These are phyloP conservation scores for Allodekkera sacchari DNA, from an alignment of 805 yeast genomes.

Conservation along the genomic window DNA sequence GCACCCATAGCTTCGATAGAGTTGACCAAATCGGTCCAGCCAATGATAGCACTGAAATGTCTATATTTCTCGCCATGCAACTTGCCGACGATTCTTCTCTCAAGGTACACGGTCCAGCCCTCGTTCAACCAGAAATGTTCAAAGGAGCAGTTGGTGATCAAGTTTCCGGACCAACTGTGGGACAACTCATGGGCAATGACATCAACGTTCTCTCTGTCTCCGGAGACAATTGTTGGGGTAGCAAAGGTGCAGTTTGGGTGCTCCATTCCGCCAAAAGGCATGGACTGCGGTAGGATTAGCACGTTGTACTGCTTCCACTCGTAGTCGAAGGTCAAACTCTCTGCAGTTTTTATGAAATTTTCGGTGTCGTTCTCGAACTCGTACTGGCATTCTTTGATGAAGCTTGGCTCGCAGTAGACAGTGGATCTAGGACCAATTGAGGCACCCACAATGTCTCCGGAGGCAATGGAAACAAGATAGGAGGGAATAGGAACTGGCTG, in stretches of 20 bases:
- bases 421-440: slow-evolving; percentile 80
- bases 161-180: slow-evolving; percentile 88
- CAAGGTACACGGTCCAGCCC: slow-evolving; percentile 93
- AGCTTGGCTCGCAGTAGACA: slow-evolving; percentile 70
- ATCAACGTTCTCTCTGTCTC: slow-evolving; percentile 78
- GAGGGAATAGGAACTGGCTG: slow-evolving; percentile 84
- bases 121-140: slow-evolving; percentile 93
- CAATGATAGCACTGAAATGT: slow-evolving; percentile 77
- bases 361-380: slow-evolving; percentile 82
- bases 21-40: slow-evolving; percentile 76
- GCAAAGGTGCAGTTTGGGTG: slow-evolving; percentile 87
- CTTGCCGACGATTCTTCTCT: slow-evolving; percentile 70
- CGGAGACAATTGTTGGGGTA: slow-evolving; percentile 79
- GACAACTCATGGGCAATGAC: slow-evolving; percentile 92
- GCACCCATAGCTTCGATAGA: slow-evolving; percentile 60
- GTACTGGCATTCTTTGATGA: slow-evolving; percentile 58
- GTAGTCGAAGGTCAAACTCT: slow-evolving; percentile 63
- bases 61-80: slow-evolving; percentile 74
- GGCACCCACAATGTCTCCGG: slow-evolving; percentile 65
- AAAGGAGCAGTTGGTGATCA: slow-evolving; percentile 87
- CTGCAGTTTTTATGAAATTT: slow-evolving; percentile 71
- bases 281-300: slow-evolving; percentile 64
- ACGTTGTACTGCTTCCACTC: slow-evolving; percentile 84
- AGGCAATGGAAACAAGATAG: slow-evolving; percentile 75
- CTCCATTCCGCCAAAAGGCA: slow-evolving; percentile 94